A percentile compares a stretch with the other conserved stretches of the same genome.
These are phyloP conservation scores for Blastomyces silverae DNA, from an alignment of 2,329 filamentous ascomycete genomes.

Conservation along the genomic window DNA sequence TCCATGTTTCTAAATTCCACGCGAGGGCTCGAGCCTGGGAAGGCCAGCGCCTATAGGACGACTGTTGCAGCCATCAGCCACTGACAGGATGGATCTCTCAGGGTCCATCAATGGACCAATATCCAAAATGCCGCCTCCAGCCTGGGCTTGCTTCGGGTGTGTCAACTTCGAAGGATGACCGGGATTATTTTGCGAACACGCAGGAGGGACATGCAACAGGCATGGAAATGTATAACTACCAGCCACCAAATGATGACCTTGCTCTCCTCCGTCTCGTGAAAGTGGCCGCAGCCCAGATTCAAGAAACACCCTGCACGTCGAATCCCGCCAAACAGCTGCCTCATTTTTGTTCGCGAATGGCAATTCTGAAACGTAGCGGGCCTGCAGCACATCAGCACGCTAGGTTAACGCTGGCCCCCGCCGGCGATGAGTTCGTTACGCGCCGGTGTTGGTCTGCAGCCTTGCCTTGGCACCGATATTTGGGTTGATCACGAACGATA, in stretches of 20 bases:
- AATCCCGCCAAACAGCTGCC: not conserved
- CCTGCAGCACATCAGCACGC: not conserved
- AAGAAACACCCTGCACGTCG: not conserved
- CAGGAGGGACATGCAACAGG: not conserved
- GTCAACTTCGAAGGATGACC: not conserved
- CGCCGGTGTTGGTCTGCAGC: too few species aligned
- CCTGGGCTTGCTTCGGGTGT: not conserved
- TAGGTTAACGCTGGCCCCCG: not conserved
- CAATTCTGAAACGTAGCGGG: not conserved
- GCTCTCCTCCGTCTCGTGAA: not conserved
- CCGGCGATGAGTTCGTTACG: not conserved
- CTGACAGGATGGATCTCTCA: not conserved
- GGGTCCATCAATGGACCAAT: not conserved
- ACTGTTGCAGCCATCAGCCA: not conserved
- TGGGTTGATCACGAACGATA: not conserved
- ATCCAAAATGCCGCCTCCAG: not conserved
- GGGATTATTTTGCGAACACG: not conserved
- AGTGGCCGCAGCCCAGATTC: not conserved
- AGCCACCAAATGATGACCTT: not conserved
- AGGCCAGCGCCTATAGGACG: not conserved
- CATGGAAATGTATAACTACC: not conserved
- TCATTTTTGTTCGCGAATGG: not conserved
- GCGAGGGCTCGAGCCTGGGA: not conserved
- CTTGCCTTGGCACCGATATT: too few species aligned
- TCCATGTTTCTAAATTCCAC: constrained; percentile 4